Evolutionary conservation across 2,329 filamentous ascomycete genomes (phyloP), one percentile per base, ranked within the genome.

Genomic region (Leptoxyphium fumago): DNA sequence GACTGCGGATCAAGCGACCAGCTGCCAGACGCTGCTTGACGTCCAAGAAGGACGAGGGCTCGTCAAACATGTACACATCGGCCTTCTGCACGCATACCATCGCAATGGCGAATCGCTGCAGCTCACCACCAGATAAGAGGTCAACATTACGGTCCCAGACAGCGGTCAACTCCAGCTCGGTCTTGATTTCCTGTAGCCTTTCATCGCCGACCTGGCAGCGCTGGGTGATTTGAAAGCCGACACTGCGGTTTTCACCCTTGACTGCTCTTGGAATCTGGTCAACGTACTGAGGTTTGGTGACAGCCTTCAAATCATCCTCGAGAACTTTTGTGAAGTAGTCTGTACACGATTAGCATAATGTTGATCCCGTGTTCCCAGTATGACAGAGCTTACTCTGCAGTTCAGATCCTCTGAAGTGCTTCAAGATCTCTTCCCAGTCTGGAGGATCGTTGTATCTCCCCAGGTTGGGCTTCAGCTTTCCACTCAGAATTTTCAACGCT

Each of bases 21-120:
- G 93, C 91, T 54, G 82, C 84, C 54, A 98, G 72, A 80, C 91
- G 84, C 69, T 98, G 91, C 76, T 96, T 96, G 62, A 98, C 91
- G 82, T 98, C 93, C 46, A 98, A 77, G 67, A 95, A 98, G 32
- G 91, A 98, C 36, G 89, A 96, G 14, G 93, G 93, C 71, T 98
- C 91, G 66, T 98, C 91, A 59, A 98, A 98, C 91, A 98, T 96
- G 74, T 98, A 98, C 70, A 94, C 86, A 64, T 98, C 91, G 54
- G 89, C 89, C 59, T 94, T 80, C 64, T 96, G 89, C 17, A 96
- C 88, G 59, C 88, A 94, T 50, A 94, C 87, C 42, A 89, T 84
- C 58, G 84, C 91, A 55, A 98, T 95, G 56, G 91, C 91, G 58
- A 98, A 98, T 67, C 91, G 83, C 68, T 98, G 91, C 60, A 98